Base-by-base conservation (phyloP, 1,284 basidiomycete genomes). In the Schizophyllum commune region DNA sequence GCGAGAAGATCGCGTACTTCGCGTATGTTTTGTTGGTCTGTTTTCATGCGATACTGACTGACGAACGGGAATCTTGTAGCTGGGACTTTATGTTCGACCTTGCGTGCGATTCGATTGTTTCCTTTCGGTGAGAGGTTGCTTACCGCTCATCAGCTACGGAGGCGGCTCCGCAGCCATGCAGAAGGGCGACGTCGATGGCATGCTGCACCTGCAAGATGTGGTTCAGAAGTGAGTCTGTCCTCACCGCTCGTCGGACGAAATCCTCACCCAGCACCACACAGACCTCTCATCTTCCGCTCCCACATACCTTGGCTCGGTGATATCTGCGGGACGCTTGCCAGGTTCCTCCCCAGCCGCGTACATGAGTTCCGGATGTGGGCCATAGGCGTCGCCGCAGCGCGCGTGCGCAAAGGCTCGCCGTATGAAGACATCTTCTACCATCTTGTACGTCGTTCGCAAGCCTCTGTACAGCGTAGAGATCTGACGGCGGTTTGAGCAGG, bases 11-110 rank as follows among this genome's bases (percentile, higher is more conserved):
- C 11, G 68, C 68, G 53, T 75, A 63, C 57, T 78, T 72, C 60
- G 62, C 73, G 74, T 76, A 39, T 58, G 73, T 67, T 52, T n/a
- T n/a, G n/a, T n/a, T n/a, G n/a, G 22, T 19, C 32, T 57, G 32
- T 55, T 60, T 39, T 27, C 39, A 20, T 32, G 8, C 54, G 19
- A 11, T 56, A 22, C 21, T 34, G 32, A 4, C 47, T 51, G n/a
- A 20, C 5, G 5, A 13, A 6, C n/a, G 33, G 32, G 32, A 21
- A 2, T 53, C 61, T n/a, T n/a, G 51, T 21, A 74, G 74, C 7
- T 73, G 72, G 58, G 77, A 78, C 61, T 71, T 76, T 59, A 75
- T 75, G 73, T 72, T 73, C 52, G 74, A 74, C 63, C 72, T 77
- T 67, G 72, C 67, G 72, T 72, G 61, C n/a, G 64, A 60, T 20